These are phyloP conservation scores for Daldinia decipiens DNA, from an alignment of 495 filamentous ascomycete genomes.

Conservation along the genomic window DNA sequence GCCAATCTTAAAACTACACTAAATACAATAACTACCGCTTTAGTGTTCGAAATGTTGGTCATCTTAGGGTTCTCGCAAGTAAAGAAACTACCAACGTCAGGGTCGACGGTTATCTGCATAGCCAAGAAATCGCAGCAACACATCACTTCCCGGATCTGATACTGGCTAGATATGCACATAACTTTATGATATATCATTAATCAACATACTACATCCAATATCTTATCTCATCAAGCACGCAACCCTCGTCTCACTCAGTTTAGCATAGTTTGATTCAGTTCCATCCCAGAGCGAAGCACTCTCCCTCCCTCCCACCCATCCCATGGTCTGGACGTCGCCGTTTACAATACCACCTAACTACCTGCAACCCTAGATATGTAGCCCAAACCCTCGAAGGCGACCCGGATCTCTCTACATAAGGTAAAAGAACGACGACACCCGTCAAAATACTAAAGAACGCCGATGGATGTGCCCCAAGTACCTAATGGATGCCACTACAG, in stretches of 20 bases:
- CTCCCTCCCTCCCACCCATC: not conserved
- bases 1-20: too few species aligned
- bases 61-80: too few species aligned
- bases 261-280: not conserved
- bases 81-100: too few species aligned
- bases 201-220: not conserved
- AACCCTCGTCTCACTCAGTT: not conserved
- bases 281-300: not conserved
- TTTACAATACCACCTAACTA: not conserved
- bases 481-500: not conserved
- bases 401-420: not conserved
- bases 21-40: too few species aligned
- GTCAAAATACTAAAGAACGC: not conserved
- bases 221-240: not conserved
- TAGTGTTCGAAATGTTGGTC: too few species aligned
- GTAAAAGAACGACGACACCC: not conserved
- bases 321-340: not conserved
- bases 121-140: too few species aligned
- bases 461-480: conserved; percentile 2
- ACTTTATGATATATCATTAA: not conserved
- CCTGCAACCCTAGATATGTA: not conserved
- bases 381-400: not conserved
- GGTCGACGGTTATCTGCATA: too few species aligned
- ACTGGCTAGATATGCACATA: not conserved
- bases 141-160: not conserved